Conservation (phyloP, 371 early-diverging fungal species). For the Apophysomyces trapeziformis region DNA sequence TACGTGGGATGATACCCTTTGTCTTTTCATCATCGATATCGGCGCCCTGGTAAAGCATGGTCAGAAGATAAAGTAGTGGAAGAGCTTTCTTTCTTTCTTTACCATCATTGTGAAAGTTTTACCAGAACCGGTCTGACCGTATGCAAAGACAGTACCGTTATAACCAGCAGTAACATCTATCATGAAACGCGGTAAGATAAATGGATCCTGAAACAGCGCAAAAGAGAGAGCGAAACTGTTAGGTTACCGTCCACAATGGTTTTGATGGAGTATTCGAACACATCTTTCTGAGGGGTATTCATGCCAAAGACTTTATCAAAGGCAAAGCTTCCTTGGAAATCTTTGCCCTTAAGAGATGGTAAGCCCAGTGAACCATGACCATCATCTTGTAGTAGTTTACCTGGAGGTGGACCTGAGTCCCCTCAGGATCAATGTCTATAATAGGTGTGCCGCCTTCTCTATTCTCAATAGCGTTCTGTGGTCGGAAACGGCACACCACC, state of each 20-base stretch:
- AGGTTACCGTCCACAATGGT: conserved; percentile 86
- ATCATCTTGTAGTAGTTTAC: conserved; percentile 26
- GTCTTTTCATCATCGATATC: conserved; percentile 88
- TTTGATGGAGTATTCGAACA: conserved; percentile 89
- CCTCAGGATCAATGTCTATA: conserved; percentile 81
- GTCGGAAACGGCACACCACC: conserved; percentile 96
- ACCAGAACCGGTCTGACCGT: conserved; percentile 97
- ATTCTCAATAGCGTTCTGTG: conserved; percentile 90
- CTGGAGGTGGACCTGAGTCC: conserved; percentile 75
- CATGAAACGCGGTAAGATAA: background rate
- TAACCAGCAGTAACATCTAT: conserved; percentile 75
- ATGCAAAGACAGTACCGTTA: conserved; percentile 98
- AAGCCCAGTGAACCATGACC: conserved; percentile 2
- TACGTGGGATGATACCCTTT: conserved; percentile 92
- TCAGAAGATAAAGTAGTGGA: conserved; percentile 28
- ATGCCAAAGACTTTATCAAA: conserved; percentile 92
- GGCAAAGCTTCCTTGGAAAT: conserved; percentile 81
- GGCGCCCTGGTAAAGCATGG: conserved; percentile 82
- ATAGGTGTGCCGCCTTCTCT: conserved; percentile 86
- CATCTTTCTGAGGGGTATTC: conserved; percentile 77
- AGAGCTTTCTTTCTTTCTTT: conserved; percentile 14
- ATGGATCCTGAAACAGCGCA: background rate
- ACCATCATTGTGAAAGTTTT: conserved; percentile 99
- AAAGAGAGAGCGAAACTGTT: background rate
- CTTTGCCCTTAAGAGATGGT: conserved; percentile 69